Conservation (phyloP, 805 yeast species). For the Wickerhamiella alocasiicola region DNA sequence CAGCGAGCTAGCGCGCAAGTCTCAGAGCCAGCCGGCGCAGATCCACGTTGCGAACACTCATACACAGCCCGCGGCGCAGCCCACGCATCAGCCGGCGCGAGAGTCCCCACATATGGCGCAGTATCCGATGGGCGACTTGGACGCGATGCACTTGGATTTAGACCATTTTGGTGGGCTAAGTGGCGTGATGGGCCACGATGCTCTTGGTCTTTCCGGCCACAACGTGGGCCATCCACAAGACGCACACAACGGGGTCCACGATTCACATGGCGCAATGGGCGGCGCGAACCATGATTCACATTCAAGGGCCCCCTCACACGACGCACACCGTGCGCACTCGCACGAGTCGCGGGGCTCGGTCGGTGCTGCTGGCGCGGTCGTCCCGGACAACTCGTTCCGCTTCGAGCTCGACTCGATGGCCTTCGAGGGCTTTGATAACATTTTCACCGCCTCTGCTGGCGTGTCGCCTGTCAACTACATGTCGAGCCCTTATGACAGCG, state of each 20-base stretch:
- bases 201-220: background rate
- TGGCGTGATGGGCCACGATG: background rate
- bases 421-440: constrained; percentile 12
- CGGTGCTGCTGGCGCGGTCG: background rate
- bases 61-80: background rate
- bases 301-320: background rate
- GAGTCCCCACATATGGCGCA: too few relatives aligned
- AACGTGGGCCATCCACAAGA: background rate
- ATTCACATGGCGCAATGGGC: too few relatives aligned
- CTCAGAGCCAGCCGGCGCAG: background rate
- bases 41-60: background rate
- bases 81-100: background rate
- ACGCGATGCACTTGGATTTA: too few relatives aligned
- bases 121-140: too few relatives aligned
- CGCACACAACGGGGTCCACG: background rate
- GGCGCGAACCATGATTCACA: too few relatives aligned
- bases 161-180: too few relatives aligned
- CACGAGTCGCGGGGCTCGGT: too few relatives aligned
- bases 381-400: constrained; percentile 9
- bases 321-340: too few relatives aligned
- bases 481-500: constrained; percentile 9
- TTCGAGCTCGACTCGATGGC: constrained; percentile 13
- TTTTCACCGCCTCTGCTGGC: background rate
- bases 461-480: constrained; percentile 1
- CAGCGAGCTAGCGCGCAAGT: too few relatives aligned